Evolutionary conservation across 257 asterid species (phyloP).

Genomic region (Nicotiana obtusifolia): DNA sequence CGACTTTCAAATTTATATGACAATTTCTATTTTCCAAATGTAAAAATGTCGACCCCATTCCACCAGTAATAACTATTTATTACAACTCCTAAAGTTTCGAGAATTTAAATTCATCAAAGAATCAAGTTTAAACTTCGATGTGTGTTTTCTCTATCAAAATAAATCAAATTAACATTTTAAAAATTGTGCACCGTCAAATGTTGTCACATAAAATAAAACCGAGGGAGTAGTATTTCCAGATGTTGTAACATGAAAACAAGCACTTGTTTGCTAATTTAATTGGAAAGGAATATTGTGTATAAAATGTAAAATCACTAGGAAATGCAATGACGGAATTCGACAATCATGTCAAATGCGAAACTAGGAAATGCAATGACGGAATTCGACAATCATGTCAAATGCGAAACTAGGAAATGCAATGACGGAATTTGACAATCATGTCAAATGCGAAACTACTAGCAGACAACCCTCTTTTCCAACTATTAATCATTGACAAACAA

Average conservation of each 20-base stretch:
- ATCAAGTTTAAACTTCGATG: neutral
- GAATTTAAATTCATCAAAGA: neutral
- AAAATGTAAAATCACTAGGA: neutral
- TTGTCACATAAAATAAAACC: neutral
- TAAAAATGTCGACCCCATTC: neutral
- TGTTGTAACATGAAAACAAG: neutral
- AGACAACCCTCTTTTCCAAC: neutral
- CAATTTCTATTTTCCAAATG: neutral
- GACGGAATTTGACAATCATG: neutral
- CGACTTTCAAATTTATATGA: neutral
- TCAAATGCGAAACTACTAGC: neutral
- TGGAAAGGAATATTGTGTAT: neutral
- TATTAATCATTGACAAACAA: neutral
- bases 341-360: neutral
- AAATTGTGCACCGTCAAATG: neutral
- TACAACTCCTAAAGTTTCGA: neutral
- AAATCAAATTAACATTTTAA: neutral
- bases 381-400: neutral
- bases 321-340: neutral
- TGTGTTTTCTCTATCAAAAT: neutral
- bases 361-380: too few relatives aligned
- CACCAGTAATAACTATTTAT: neutral
- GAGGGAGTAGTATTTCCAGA: neutral
- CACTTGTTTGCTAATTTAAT: neutral
- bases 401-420: neutral